Conservation (phyloP, 495 filamentous ascomycete species). For the Bombardia bombarda region DNA sequence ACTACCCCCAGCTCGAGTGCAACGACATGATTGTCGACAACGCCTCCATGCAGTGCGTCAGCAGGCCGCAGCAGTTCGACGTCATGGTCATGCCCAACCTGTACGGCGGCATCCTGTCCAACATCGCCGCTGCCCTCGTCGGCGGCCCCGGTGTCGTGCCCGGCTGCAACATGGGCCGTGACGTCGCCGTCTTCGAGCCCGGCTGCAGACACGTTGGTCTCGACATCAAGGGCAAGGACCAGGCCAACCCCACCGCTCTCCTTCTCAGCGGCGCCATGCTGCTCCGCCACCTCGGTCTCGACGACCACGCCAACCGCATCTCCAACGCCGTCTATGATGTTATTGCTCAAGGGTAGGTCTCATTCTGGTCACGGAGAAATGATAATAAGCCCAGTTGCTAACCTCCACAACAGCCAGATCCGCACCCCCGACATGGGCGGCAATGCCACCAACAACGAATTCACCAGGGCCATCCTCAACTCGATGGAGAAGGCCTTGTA, state of each 20-base stretch:
- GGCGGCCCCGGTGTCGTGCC: slow-evolving; percentile 95
- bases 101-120: slow-evolving; percentile 97
- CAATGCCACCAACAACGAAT: slow-evolving; percentile 79
- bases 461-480: slow-evolving; percentile 84
- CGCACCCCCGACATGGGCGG: slow-evolving; percentile 95
- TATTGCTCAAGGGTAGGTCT: slow-evolving; percentile 80
- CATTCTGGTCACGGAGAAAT: neutral
- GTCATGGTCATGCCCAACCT: slow-evolving; percentile 99
- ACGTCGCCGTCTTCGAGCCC: slow-evolving; percentile 97
- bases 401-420: slow-evolving; percentile 52
- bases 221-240: slow-evolving; percentile 97
- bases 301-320: slow-evolving; percentile 96
- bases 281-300: slow-evolving; percentile 87
- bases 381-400: slow-evolving; percentile 14
- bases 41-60: slow-evolving; percentile 97
- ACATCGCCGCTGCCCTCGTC: slow-evolving; percentile 97
- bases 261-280: slow-evolving; percentile 94
- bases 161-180: slow-evolving; percentile 98
- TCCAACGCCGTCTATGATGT: slow-evolving; percentile 96
- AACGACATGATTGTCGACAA: slow-evolving; percentile 99
- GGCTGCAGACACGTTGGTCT: slow-evolving; percentile 97
- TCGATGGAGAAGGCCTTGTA: slow-evolving; percentile 67
- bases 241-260: slow-evolving; percentile 95
- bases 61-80: slow-evolving; percentile 93
- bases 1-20: slow-evolving; percentile 86